Conservation (phyloP, 1,139 yeast species). For the Candida mesenterica region DNA sequence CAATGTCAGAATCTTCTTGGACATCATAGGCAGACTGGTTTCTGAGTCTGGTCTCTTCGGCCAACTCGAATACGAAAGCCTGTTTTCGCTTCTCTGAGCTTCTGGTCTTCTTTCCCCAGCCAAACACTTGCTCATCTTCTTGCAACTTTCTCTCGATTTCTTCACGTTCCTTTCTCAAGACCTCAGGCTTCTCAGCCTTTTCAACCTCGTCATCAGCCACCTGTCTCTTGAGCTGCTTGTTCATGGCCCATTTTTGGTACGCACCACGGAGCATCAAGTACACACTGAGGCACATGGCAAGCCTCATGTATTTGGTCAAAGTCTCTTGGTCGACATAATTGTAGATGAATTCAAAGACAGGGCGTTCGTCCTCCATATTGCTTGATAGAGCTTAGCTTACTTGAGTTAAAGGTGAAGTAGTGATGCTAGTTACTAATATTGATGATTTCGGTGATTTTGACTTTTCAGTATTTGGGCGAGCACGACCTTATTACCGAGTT, state of each 20-base stretch:
- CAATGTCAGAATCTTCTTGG: constrained; percentile 67
- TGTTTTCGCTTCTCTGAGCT: constrained; percentile 54
- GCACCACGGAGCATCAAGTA: constrained; percentile 37
- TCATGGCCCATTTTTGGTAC: constrained; percentile 45
- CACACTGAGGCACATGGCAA: constrained; percentile 33
- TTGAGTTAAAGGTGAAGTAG: too few species aligned
- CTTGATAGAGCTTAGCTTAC: not conserved
- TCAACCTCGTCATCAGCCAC: constrained; percentile 47
- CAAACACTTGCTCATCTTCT: constrained; percentile 52
- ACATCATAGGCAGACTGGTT: constrained; percentile 49
- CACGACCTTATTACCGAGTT: too few species aligned
- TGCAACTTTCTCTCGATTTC: constrained; percentile 31
- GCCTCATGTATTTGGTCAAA: constrained; percentile 39
- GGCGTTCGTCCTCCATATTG: constrained; percentile 1
- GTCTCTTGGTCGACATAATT: constrained; percentile 36
- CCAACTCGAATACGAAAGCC: constrained; percentile 48
- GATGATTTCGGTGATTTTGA: too few species aligned
- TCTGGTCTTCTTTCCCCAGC: constrained; percentile 80
- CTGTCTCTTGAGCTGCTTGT: constrained; percentile 52
- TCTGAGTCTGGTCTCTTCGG: constrained; percentile 42
- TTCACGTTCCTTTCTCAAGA: constrained; percentile 30
- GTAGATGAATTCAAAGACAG: constrained; percentile 32
- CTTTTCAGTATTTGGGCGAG: too few species aligned
- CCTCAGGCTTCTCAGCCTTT: constrained; percentile 34
- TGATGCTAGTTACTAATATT: too few species aligned